Conservation (phyloP, 805 yeast species). For the Candida ipomoeae region DNA sequence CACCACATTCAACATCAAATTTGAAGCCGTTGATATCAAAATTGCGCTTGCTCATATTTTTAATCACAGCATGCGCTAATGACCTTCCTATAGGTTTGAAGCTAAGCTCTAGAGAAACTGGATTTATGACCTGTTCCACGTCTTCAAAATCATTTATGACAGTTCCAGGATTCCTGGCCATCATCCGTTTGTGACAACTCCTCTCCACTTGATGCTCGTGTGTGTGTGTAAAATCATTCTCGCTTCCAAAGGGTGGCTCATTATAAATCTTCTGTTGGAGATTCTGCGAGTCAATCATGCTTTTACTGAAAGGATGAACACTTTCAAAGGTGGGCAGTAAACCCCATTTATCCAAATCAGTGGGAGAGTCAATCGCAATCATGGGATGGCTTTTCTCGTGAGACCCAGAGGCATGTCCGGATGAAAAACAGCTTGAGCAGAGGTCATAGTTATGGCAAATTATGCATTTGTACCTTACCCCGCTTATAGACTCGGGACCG, state of each 20-base stretch:
- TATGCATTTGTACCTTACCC: conserved; percentile 16
- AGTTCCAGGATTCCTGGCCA: neutral
- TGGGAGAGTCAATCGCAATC: conserved; percentile 9
- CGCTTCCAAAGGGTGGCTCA: neutral
- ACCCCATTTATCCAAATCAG: neutral
- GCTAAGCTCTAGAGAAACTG: neutral
- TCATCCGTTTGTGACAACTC: neutral
- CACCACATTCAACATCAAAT: conserved; percentile 28
- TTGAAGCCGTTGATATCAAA: conserved; percentile 30
- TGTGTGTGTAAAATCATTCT: neutral
- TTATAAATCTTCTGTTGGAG: neutral
- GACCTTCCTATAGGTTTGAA: conserved; percentile 25
- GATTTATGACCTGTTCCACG: neutral
- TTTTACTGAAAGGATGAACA: neutral
- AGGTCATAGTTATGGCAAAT: conserved; percentile 16
- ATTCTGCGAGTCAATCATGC: neutral
- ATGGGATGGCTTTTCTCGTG: conserved; percentile 14
- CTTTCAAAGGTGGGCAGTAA: neutral
- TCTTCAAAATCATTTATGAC: neutral
- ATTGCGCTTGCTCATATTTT: conserved; percentile 23
- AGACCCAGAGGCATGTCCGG: neutral
- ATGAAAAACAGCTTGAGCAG: conserved; percentile 11
- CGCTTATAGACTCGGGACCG: conserved; percentile 3
- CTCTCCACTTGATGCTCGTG: neutral
- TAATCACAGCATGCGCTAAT: conserved; percentile 30